A percentile compares a stretch with the other conserved stretches of the same genome.
Conservation (phyloP, 768 basidiomycete species). For the Termitomyces sp. region DNA sequence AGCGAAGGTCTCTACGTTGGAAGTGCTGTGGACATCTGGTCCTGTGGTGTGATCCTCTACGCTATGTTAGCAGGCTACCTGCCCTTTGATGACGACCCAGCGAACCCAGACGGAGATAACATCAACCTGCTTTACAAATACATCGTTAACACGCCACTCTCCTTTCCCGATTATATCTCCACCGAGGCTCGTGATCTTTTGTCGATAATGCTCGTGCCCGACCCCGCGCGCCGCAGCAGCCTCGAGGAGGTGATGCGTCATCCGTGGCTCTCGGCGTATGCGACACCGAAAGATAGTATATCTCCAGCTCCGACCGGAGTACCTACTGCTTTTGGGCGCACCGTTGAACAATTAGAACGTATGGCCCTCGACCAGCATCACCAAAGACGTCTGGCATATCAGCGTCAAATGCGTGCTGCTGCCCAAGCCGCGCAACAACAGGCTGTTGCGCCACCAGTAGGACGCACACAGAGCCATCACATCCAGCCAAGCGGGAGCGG, state of each 20-base stretch:
- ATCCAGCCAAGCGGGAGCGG: conserved; percentile 32
- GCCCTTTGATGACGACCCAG: conserved; percentile 99
- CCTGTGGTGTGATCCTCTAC: conserved; percentile 92
- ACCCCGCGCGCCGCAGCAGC: conserved; percentile 75
- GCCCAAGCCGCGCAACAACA: conserved; percentile 26
- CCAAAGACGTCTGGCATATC: conserved; percentile 76
- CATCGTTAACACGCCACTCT: conserved; percentile 94
- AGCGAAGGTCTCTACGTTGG: conserved; percentile 96
- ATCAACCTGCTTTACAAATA: conserved; percentile 98
- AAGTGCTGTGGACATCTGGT: conserved; percentile 97
- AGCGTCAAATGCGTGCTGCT: conserved; percentile 68
- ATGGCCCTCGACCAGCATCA: conserved; percentile 82
- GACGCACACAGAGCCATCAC: conserved; percentile 52
- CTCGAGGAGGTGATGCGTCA: conserved; percentile 81
- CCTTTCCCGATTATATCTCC: conserved; percentile 96
- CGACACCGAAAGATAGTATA: conserved; percentile 23
- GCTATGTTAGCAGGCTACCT: conserved; percentile 97
- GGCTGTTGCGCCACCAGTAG: conserved; percentile 16
- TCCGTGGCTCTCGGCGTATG: conserved; percentile 74
- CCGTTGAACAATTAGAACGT: conserved; percentile 74
- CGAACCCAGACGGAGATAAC: conserved; percentile 98
- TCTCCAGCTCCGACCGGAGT: conserved; percentile 19
- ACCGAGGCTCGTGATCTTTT: conserved; percentile 78
- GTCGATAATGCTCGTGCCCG: conserved; percentile 90
- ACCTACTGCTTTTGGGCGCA: conserved; percentile 51